Evolutionary conservation across 352 stramenopile genomes (phyloP).

Genomic region (Pythium rhizo-oryzae): DNA sequence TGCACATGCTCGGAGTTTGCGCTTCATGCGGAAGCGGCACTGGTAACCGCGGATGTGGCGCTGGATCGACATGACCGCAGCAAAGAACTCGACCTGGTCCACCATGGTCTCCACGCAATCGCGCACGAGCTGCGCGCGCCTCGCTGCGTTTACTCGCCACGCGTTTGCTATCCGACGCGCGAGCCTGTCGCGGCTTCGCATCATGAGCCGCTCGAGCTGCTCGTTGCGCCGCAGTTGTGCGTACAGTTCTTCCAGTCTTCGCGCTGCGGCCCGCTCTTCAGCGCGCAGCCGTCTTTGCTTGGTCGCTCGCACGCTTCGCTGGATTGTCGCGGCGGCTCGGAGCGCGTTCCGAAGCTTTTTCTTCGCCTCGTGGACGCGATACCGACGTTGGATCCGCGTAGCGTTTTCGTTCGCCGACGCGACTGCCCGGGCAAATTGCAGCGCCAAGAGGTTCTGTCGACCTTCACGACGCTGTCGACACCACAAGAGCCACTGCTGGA

Average conservation of each 20-base stretch:
- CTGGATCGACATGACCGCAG: conserved; percentile 50
- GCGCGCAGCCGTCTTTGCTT: background rate
- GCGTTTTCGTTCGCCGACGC: conserved; percentile 24
- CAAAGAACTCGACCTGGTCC: conserved; percentile 48
- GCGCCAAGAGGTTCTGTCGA: background rate
- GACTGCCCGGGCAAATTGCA: conserved; percentile 29
- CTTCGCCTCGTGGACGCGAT: conserved; percentile 14
- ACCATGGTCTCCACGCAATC: conserved; percentile 34
- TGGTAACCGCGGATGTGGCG: conserved; percentile 43
- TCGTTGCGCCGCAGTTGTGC: conserved; percentile 10
- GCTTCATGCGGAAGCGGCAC: conserved; percentile 40
- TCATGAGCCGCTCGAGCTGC: conserved; percentile 5
- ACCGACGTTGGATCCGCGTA: conserved; percentile 41
- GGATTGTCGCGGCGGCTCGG: conserved; percentile 30
- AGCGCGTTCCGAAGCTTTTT: conserved; percentile 3
- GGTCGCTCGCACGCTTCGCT: conserved; percentile 30
- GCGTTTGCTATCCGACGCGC: conserved; percentile 33
- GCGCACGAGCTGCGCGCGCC: conserved; percentile 32
- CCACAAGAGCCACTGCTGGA: conserved; percentile 12
- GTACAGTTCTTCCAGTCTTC: conserved; percentile 31
- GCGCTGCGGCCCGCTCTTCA: background rate
- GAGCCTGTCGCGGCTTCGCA: conserved; percentile 6
- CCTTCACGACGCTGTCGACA: conserved; percentile 9
- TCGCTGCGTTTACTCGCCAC: conserved; percentile 40
- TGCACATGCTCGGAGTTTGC: conserved; percentile 26